These are phyloP conservation scores for Clavaria fumosa DNA, from an alignment of 768 basidiomycete species.

Conservation along the genomic window DNA sequence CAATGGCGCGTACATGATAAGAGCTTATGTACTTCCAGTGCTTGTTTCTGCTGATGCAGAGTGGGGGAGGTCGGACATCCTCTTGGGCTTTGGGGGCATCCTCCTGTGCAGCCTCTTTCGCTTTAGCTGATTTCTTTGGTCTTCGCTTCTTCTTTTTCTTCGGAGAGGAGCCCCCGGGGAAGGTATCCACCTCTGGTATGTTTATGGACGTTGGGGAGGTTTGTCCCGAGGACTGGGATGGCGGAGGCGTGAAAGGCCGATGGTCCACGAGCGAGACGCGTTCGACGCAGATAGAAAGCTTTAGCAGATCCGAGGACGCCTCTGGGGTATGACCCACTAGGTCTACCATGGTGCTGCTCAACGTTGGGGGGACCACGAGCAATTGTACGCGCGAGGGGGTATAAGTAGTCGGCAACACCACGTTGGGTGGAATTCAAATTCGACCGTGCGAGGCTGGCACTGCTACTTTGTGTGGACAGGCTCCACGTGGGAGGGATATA, in stretches of 20 bases:
- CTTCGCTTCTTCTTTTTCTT: constrained; percentile 65
- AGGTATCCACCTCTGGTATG: too few relatives aligned
- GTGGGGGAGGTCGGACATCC: constrained; percentile 40
- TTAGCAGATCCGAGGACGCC: too few relatives aligned
- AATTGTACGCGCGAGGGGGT: too few relatives aligned
- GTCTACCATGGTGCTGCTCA: too few relatives aligned
- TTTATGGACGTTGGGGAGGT: constrained; percentile 7
- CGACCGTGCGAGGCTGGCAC: too few relatives aligned
- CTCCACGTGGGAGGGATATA: too few relatives aligned
- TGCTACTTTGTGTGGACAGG: too few relatives aligned
- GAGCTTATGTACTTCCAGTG: constrained; percentile 92
- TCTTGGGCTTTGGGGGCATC: constrained; percentile 17
- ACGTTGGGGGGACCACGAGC: too few relatives aligned
- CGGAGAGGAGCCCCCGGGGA: constrained; percentile 12
- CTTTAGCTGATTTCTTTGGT: constrained; percentile 37
- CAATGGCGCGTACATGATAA: constrained; percentile 51
- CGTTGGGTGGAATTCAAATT: too few relatives aligned
- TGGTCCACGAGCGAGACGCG: too few relatives aligned
- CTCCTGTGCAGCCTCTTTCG: constrained; percentile 23
- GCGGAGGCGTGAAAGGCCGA: background rate
- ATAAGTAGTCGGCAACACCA: too few relatives aligned
- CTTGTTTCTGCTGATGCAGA: constrained; percentile 86
- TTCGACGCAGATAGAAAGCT: background rate
- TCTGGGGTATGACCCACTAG: too few relatives aligned
- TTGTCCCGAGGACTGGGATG: constrained; percentile 4